Evolutionary conservation across 2,329 filamentous ascomycete genomes (phyloP), one percentile per base, ranked within the genome.

Genomic region (Elsinoe batatas): DNA sequence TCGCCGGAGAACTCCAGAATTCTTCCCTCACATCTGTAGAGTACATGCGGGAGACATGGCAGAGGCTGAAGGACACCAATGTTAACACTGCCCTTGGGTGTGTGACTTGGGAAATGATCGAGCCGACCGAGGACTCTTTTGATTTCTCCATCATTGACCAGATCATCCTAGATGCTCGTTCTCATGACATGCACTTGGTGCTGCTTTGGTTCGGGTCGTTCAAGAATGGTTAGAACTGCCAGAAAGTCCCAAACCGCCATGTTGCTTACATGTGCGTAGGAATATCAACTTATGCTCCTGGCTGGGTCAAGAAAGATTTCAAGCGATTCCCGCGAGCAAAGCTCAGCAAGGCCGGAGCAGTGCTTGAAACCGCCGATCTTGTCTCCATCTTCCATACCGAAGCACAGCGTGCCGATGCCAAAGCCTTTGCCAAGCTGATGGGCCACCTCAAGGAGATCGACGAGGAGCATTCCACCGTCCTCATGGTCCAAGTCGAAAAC

Each of bases 401-500:
- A 59, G 66, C 61, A 15, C 62, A 58, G 38, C 64, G 67, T 43
- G 67, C 68, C 5, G 73, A 76, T 59, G 63, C 66, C 0, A 71
- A 65, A 57, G 72, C 72, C 1, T 76, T 74, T 57, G 56, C 57
- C 1, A 61, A 58, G 33, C 61, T 76, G 8, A 65, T 75, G 65
- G 58, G 59, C 4, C 72, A 75, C 51, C 46, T 75, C 10, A 70
- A 71, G 5, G 64, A 74, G 2, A 61, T 79, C 3, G 76, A 80
- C 44, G 65, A 64, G 1, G 62, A 69, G 10, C 68, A 79, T 42
- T 70, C 67, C 2, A 80, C 76, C 0, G 76, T 80, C 0, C 59
- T 80, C 1, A 80, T 80, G 78, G 71, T 79, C 0, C 78, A 80
- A 58, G 77, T 81, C n/a, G 75, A 81, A 63, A 80, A 80, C 40